These are phyloP conservation scores for Cinnamomum chago DNA, from an alignment of 164 flowering plant species.

Conservation along the genomic window DNA sequence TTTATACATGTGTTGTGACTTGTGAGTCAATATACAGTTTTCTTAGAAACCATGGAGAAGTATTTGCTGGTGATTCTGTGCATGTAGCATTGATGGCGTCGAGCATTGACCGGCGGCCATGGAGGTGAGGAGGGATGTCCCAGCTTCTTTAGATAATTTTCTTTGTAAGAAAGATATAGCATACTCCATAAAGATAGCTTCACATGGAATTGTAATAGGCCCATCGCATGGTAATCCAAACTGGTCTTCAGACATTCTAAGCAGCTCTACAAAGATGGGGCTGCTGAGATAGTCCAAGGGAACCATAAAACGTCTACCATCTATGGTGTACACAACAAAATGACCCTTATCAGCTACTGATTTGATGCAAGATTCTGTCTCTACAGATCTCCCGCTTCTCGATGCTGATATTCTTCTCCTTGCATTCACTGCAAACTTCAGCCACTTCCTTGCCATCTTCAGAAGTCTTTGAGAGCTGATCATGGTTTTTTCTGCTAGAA, in stretches of 20 bases:
- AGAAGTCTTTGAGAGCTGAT: background rate
- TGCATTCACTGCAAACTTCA: background rate
- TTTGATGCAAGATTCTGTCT: background rate
- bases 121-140: background rate
- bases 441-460: background rate
- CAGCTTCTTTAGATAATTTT: background rate
- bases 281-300: background rate
- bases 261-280: background rate
- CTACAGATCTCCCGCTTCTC: background rate
- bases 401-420: background rate
- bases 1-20: background rate
- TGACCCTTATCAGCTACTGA: conserved; percentile 10
- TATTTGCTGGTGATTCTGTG: background rate
- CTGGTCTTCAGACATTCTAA: background rate
- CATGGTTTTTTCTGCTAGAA: background rate
- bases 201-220: background rate
- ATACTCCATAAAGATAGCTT: background rate
- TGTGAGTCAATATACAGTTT: background rate
- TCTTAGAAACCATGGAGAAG: conserved; percentile 1
- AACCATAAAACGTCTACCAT: conserved; percentile 17
- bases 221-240: conserved; percentile 1
- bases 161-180: background rate
- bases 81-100: background rate
- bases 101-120: background rate
- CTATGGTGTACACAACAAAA: conserved; percentile 21